Evolutionary conservation across 257 asterid species (phyloP).

Genomic region (Nicotiana knightiana): DNA sequence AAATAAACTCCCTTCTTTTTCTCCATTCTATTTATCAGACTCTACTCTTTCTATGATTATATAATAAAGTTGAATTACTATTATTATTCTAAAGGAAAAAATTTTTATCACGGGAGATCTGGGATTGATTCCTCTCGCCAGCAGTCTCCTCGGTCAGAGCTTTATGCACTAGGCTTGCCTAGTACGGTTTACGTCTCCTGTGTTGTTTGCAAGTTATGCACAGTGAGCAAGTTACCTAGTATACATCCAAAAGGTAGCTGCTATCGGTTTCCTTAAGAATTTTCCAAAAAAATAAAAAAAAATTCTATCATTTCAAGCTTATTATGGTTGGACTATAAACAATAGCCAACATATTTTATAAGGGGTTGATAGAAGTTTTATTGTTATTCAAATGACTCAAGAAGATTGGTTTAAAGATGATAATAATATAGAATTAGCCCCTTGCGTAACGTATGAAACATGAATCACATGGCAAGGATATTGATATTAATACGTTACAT

Average conservation of each 20-base stretch:
- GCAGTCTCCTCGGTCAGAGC: no score
- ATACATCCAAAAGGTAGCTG: no score
- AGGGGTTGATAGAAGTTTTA: neutral
- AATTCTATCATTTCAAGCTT: neutral
- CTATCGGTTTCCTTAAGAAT: no score
- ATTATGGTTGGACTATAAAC: neutral
- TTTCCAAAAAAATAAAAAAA: no score
- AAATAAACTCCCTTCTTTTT: conserved; percentile 3
- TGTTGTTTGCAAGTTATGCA: no score
- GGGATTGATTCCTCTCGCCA: no score
- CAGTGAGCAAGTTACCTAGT: no score
- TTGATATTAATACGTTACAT: neutral
- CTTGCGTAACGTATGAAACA: neutral
- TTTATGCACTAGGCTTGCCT: no score
- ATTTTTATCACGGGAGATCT: neutral
- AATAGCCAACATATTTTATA: neutral
- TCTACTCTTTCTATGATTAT: neutral
- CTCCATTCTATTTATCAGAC: neutral
- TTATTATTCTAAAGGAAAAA: neutral
- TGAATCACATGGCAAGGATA: neutral
- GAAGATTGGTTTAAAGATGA: neutral
- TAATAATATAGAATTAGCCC: neutral
- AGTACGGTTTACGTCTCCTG: no score
- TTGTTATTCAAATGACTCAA: neutral
- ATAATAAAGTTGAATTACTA: neutral